Conservation (phyloP, 495 filamentous ascomycete genomes). For the Penicillium psychrofluorescens region DNA sequence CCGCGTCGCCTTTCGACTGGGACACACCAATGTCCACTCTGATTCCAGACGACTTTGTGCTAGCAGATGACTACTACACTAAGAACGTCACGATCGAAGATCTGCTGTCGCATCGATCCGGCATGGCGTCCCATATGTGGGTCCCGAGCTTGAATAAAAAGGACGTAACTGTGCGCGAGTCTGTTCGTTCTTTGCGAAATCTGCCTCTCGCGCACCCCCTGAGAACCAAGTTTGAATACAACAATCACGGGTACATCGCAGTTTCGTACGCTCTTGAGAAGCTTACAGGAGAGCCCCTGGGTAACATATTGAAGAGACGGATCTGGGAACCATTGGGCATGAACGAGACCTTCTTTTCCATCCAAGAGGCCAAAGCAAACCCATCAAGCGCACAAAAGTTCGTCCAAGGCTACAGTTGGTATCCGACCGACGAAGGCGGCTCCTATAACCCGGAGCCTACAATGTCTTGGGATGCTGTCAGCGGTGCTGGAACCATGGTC, state of each 20-base stretch:
- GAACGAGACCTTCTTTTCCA: constrained; percentile 26
- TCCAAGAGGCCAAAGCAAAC: constrained; percentile 8
- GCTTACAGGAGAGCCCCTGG: constrained; percentile 30
- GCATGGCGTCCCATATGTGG: constrained; percentile 31
- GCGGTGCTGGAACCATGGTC: constrained; percentile 44
- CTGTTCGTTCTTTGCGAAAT: constrained; percentile 28
- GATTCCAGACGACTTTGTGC: constrained; percentile 47
- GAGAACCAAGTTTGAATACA: constrained; percentile 37
- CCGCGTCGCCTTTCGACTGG: constrained; percentile 32
- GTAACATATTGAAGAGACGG: constrained; percentile 25
- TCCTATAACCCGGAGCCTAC: constrained; percentile 6
- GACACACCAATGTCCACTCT: constrained; percentile 40
- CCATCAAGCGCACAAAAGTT: constrained; percentile 1
- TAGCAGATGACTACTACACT: constrained; percentile 37
- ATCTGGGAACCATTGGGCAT: constrained; percentile 48
- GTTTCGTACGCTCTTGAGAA: constrained; percentile 36
- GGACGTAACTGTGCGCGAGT: constrained; percentile 4
- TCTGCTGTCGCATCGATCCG: constrained; percentile 43
- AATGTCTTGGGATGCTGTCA: constrained; percentile 23
- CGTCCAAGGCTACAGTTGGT: constrained; percentile 15
- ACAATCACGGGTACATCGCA: constrained; percentile 43
- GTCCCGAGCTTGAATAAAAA: background rate
- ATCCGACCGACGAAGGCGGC: constrained; percentile 2
- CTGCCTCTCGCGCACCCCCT: constrained; percentile 27
- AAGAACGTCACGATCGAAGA: constrained; percentile 41